These are phyloP conservation scores for Testicularia cyperi DNA, from an alignment of 1,284 basidiomycete genomes.

Conservation along the genomic window DNA sequence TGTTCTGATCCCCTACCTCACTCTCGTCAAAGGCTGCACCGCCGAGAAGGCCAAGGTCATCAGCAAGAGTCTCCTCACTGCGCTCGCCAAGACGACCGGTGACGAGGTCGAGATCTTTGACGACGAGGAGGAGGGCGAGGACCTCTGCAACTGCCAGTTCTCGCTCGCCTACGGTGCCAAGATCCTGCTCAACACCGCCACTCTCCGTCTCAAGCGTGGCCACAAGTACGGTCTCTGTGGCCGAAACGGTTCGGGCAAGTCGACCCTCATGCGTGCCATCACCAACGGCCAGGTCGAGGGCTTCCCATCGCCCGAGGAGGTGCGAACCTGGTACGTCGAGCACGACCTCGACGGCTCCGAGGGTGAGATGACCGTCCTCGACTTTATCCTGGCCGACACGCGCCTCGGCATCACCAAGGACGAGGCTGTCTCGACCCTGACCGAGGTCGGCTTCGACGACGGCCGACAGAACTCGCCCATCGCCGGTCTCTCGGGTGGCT, in stretches of 20 bases:
- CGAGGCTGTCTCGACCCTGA: conserved; percentile 50
- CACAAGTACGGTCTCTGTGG: conserved; percentile 61
- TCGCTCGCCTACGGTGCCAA: conserved; percentile 61
- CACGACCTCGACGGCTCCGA: conserved; percentile 61
- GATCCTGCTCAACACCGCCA: conserved; percentile 61
- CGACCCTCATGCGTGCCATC: conserved; percentile 60
- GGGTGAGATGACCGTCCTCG: conserved; percentile 57
- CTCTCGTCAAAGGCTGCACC: conserved; percentile 53
- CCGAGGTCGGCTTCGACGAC: conserved; percentile 60
- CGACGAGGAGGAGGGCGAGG: conserved; percentile 60
- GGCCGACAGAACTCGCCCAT: conserved; percentile 56
- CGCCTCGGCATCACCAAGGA: conserved; percentile 52
- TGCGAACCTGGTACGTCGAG: conserved; percentile 61
- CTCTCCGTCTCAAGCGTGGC: conserved; percentile 60
- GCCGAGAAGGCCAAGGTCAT: conserved; percentile 50
- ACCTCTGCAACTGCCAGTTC: conserved; percentile 61
- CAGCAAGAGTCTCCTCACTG: conserved; percentile 44
- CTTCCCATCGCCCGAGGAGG: conserved; percentile 60
- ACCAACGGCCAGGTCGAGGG: conserved; percentile 61
- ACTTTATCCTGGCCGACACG: conserved; percentile 57
- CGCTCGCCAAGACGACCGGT: conserved; percentile 56
- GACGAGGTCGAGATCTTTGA: conserved; percentile 59
- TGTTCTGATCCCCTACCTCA: conserved; percentile 54
- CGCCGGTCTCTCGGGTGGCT: conserved; percentile 59
- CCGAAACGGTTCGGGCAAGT: conserved; percentile 60